phyloP scores from a whole-genome alignment of 768 basidiomycete species.

The Naganishia onofrii region DNA sequence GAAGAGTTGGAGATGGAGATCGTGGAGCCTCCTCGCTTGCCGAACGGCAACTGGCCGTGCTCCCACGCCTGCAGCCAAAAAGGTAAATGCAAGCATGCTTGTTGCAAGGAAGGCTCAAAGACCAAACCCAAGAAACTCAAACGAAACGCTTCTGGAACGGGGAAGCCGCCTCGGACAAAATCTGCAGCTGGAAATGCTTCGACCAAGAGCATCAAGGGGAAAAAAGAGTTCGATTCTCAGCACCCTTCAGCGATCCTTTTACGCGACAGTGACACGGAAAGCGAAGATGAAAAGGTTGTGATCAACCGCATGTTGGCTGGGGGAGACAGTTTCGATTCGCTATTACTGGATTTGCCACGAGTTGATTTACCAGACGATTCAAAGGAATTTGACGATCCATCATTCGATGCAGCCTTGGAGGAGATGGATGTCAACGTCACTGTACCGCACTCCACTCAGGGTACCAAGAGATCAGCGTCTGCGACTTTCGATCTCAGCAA shows the following conservation, averaged over 20 bases:
- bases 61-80: conserved; percentile 23
- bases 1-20: conserved; percentile 4
- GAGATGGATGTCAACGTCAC: not conserved
- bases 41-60: conserved; percentile 32
- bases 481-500: not conserved
- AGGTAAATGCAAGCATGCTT: conserved; percentile 26
- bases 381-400: conserved; percentile 20
- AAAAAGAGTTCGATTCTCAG: not conserved
- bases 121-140: conserved; percentile 26
- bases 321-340: not conserved
- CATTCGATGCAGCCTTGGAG: not conserved
- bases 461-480: not conserved
- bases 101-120: conserved; percentile 32
- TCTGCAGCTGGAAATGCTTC: not conserved
- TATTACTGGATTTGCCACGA: not conserved
- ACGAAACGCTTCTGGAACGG: not conserved
- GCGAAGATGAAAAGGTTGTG: not conserved
- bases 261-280: conserved; percentile 8
- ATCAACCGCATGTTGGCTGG: conserved; percentile 11
- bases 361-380: not conserved
- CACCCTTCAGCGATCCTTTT: not conserved
- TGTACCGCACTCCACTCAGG: not conserved
- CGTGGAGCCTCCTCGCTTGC: not conserved
- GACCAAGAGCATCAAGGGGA: not conserved
- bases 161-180: not conserved